A percentile compares a stretch with the other conserved stretches of the same genome.
Conservation (phyloP, 1,284 basidiomycete genomes). For the Sparassis latifolia region DNA sequence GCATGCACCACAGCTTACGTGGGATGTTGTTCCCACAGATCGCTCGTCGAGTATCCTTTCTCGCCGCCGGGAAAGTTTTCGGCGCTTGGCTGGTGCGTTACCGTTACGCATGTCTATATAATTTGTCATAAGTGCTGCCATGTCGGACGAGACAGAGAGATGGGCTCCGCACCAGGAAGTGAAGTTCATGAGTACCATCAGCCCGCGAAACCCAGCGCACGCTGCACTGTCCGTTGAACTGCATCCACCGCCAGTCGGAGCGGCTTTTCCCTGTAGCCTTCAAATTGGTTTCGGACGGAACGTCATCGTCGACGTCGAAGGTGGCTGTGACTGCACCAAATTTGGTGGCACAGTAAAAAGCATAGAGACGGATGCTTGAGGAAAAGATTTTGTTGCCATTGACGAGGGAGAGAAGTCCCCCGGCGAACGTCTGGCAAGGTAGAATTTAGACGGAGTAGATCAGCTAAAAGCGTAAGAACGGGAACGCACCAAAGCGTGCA, state of each 20-base stretch:
- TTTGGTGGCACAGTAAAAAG: constrained; percentile 18
- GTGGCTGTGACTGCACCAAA: constrained; percentile 5
- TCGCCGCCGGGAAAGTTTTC: constrained; percentile 10
- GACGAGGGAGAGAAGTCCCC: constrained; percentile 21
- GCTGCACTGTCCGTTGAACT: constrained; percentile 12
- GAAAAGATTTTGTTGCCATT: constrained; percentile 21
- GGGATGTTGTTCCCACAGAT: constrained; percentile 12
- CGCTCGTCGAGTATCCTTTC: constrained; percentile 11
- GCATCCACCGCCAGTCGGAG: constrained; percentile 25
- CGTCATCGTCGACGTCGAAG: background rate
- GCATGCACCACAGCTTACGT: constrained; percentile 15
- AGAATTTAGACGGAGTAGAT: background rate
- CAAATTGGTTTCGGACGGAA: background rate
- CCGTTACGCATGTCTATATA: constrained; percentile 4
- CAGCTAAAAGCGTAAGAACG: background rate
- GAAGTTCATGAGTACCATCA: constrained; percentile 35
- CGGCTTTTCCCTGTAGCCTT: background rate
- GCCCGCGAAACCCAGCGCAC: constrained; percentile 31
- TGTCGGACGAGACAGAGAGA: background rate
- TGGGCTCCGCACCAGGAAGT: constrained; percentile 26
- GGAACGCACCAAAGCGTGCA: constrained; percentile 10
- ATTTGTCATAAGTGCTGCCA: background rate
- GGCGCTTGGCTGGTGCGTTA: constrained; percentile 11
- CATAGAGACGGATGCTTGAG: constrained; percentile 18
- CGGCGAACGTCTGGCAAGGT: constrained; percentile 17